Percentiles rank a stretch among this genome's conserved stretches.
Evolutionary conservation across 805 yeast species (phyloP).

Genomic region (Middelhovenomyces tepae): DNA sequence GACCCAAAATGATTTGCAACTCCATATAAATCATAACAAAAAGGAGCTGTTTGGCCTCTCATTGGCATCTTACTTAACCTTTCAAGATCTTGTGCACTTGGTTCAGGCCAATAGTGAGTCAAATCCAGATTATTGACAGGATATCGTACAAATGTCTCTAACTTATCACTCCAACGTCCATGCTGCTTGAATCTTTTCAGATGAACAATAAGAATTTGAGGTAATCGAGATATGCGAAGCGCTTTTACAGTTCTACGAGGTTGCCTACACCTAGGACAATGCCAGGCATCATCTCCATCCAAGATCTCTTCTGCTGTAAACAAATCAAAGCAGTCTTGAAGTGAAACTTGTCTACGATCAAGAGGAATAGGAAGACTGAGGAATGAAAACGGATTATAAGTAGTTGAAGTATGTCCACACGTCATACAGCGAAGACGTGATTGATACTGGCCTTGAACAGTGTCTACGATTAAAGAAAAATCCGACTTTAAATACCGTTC

Average conservation of each 20-base stretch:
- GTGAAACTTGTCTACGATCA: constrained; percentile 26
- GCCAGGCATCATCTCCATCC: constrained; percentile 77
- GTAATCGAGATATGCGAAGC: constrained; percentile 66
- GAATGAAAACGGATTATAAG: constrained; percentile 74
- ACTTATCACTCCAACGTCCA: constrained; percentile 34
- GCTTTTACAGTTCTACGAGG: constrained; percentile 59
- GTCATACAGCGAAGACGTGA: constrained; percentile 67
- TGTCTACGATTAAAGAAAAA: constrained; percentile 69
- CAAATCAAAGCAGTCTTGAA: constrained; percentile 64
- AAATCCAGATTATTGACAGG: constrained; percentile 56
- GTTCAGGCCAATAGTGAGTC: constrained; percentile 63
- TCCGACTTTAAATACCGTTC: constrained; percentile 73
- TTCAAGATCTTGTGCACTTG: constrained; percentile 34
- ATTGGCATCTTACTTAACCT: constrained; percentile 43
- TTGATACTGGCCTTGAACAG: constrained; percentile 81
- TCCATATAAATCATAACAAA: constrained; percentile 64
- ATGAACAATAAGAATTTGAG: constrained; percentile 72
- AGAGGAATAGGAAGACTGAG: constrained; percentile 73
- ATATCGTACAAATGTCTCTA: constrained; percentile 57
- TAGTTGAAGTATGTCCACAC: constrained; percentile 73
- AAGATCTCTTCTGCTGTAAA: constrained; percentile 68
- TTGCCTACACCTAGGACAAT: constrained; percentile 64
- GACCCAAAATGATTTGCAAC: constrained; percentile 83
- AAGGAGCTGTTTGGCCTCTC: constrained; percentile 74
- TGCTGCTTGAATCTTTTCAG: constrained; percentile 62